phyloP scores from a whole-genome alignment of 257 asterid genomes.

The Salvia splendens region DNA sequence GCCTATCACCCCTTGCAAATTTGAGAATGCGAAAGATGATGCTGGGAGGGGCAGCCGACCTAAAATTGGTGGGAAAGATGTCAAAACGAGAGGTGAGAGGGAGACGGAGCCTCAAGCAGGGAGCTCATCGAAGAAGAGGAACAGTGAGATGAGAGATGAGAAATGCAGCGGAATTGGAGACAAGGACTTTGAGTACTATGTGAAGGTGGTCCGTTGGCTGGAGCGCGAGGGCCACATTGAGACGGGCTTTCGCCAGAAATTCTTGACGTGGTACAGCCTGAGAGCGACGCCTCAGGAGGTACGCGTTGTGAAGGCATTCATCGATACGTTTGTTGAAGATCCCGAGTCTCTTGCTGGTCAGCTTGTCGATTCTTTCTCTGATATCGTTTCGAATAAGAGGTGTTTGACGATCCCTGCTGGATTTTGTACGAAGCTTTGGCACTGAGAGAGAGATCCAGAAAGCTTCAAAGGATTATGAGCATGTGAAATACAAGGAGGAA shows the following conservation, averaged over 20 bases:
- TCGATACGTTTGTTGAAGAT: conserved; percentile 68
- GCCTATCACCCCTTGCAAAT: conserved; percentile 77
- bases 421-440: conserved; percentile 84
- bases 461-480: conserved; percentile 1
- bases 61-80: conserved; percentile 37
- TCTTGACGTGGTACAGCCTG: conserved; percentile 83
- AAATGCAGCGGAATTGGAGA: conserved; percentile 53
- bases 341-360: conserved; percentile 72
- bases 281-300: conserved; percentile 68
- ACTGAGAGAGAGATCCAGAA: conserved; percentile 34
- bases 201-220: conserved; percentile 62
- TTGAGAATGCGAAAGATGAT: conserved; percentile 58
- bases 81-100: conserved; percentile 37
- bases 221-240: conserved; percentile 75
- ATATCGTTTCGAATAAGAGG: conserved; percentile 51
- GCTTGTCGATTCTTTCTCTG: conserved; percentile 62
- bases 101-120: conserved; percentile 69
- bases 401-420: conserved; percentile 49
- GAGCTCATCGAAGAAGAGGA: conserved; percentile 73
- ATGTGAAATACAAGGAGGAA: background rate
- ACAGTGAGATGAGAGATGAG: conserved; percentile 44
- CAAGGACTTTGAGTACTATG: conserved; percentile 70
- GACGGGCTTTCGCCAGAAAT: conserved; percentile 62
- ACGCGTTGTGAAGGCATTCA: conserved; percentile 58
- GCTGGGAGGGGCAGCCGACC: conserved; percentile 41